Evolutionary conservation across 805 yeast genomes (phyloP).

Genomic region (Tetrapisispora namnaoensis): DNA sequence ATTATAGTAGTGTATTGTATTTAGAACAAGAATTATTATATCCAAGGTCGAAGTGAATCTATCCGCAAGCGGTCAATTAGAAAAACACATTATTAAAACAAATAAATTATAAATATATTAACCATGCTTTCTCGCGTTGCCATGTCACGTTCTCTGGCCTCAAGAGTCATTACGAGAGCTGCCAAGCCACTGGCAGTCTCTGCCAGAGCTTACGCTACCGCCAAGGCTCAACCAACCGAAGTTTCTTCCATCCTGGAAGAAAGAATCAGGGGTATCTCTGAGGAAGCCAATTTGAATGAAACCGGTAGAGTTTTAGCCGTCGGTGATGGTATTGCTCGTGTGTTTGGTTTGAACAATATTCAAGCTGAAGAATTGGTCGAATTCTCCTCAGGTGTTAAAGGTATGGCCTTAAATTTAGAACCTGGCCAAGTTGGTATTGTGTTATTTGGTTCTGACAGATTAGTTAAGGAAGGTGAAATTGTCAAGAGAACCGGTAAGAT

Average conservation of each 20-base stretch:
- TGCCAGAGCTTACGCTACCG: slow-evolving; percentile 48
- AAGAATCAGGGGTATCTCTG: slow-evolving; percentile 98
- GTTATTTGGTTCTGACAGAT: slow-evolving; percentile 97
- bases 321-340: slow-evolving; percentile 99
- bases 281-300: slow-evolving; percentile 95
- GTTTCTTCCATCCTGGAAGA: slow-evolving; percentile 98
- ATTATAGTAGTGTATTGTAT: too few relatives aligned
- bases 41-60: too few relatives aligned
- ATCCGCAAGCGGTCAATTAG: too few relatives aligned
- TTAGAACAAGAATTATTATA: too few relatives aligned
- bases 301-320: slow-evolving; percentile 99
- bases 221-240: slow-evolving; percentile 98
- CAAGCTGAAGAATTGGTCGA: slow-evolving; percentile 99
- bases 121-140: slow-evolving; percentile 3
- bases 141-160: background rate
- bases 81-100: too few relatives aligned
- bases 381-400: slow-evolving; percentile 98
- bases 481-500: slow-evolving; percentile 99
- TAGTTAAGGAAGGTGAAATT: slow-evolving; percentile 98
- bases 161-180: background rate
- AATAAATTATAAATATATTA: background rate
- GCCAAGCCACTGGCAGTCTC: background rate
- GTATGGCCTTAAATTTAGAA: slow-evolving; percentile 99
- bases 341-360: slow-evolving; percentile 97
- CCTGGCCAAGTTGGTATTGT: slow-evolving; percentile 99